phyloP scores from a whole-genome alignment of 257 asterid species.

The Solanum gracilifrons region DNA sequence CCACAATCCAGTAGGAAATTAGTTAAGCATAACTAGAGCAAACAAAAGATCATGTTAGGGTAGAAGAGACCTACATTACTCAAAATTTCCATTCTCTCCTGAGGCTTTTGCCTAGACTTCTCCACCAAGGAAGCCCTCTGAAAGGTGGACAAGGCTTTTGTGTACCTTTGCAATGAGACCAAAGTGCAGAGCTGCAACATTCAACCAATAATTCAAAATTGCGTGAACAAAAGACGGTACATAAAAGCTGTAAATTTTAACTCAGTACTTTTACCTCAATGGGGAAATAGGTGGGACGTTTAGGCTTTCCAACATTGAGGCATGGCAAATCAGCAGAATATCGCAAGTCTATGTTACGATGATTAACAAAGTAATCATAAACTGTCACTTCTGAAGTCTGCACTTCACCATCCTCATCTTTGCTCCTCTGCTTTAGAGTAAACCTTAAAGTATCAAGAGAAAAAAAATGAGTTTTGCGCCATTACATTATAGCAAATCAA shows the following conservation, averaged over 20 bases:
- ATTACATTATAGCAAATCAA: neutral
- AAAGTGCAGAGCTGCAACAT: slow-evolving; percentile 50
- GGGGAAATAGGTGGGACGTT: slow-evolving; percentile 79
- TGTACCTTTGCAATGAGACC: slow-evolving; percentile 79
- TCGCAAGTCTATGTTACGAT: slow-evolving; percentile 57
- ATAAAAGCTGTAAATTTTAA: neutral
- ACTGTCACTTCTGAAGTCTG: slow-evolving; percentile 58
- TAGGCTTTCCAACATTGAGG: slow-evolving; percentile 84
- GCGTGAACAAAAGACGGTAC: neutral
- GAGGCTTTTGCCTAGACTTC: slow-evolving; percentile 87
- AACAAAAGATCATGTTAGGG: neutral
- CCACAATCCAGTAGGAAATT: slow-evolving; percentile 3
- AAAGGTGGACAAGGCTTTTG: slow-evolving; percentile 60
- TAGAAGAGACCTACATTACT: slow-evolving; percentile 34
- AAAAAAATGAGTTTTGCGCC: neutral
- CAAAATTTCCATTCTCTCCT: slow-evolving; percentile 66
- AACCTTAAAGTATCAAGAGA: slow-evolving; percentile 31
- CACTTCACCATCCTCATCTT: slow-evolving; percentile 49
- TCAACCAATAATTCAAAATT: neutral
- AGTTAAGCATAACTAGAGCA: neutral
- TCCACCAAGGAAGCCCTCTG: slow-evolving; percentile 80
- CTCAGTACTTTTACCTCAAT: slow-evolving; percentile 46
- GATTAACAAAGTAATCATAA: slow-evolving; percentile 77
- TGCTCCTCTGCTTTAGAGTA: slow-evolving; percentile 46
- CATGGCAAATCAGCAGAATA: slow-evolving; percentile 91